Evolutionary conservation across 78 protist species (phyloP).

Genomic region (Neovahlkampfia damariscottae): DNA sequence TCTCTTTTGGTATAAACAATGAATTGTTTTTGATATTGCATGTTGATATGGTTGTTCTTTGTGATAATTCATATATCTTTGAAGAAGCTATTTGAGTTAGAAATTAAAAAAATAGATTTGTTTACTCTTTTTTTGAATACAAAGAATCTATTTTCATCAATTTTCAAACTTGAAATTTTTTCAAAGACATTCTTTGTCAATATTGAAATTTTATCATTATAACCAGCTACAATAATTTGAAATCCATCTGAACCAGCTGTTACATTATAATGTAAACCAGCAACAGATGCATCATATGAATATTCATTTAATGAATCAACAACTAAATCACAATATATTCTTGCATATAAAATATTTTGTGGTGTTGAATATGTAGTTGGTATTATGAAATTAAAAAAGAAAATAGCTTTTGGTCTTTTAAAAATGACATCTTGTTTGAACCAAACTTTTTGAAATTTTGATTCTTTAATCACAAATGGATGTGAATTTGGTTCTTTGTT

Average conservation of each 20-base stretch:
- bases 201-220: neutral
- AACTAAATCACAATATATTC: neutral
- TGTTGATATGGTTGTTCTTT: neutral
- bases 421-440: slow-evolving; percentile 1
- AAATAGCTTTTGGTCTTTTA: neutral
- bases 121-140: neutral
- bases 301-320: neutral
- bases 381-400: neutral
- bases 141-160: neutral
- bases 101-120: too few relatives aligned
- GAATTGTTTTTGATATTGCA: neutral
- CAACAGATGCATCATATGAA: neutral
- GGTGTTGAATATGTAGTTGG: slow-evolving; percentile 6
- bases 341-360: neutral
- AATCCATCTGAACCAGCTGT: neutral
- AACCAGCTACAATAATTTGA: neutral
- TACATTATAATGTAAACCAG: neutral
- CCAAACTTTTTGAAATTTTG: neutral
- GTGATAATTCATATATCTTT: neutral
- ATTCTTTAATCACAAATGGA: neutral
- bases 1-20: neutral
- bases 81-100: neutral
- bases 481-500: too few relatives aligned
- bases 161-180: neutral
- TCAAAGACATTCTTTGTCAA: neutral